phyloP scores from a whole-genome alignment of 345 rosid species.

The Excoecaria agallocha region DNA sequence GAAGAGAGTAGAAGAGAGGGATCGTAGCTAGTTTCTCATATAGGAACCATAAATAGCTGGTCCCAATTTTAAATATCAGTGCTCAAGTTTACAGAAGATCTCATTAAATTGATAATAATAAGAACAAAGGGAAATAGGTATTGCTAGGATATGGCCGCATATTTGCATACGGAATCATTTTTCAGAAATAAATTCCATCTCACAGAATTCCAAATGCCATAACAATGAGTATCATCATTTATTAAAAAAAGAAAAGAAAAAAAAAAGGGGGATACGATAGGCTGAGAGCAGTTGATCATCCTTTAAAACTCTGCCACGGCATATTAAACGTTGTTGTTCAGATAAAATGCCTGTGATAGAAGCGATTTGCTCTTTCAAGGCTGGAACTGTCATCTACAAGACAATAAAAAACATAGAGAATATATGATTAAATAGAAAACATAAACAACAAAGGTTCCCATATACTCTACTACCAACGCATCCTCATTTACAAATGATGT shows the following conservation, averaged over 20 bases:
- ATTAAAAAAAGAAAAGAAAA: too few species aligned
- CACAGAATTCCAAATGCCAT: background rate
- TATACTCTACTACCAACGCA: background rate
- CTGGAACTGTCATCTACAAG: constrained; percentile 70
- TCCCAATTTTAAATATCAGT: background rate
- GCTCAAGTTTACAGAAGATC: background rate
- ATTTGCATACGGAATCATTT: background rate
- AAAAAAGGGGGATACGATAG: constrained; percentile 62
- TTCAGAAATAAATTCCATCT: background rate
- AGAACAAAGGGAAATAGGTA: background rate
- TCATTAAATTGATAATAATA: background rate
- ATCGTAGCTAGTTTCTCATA: background rate
- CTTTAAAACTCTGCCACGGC: constrained; percentile 78
- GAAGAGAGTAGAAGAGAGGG: background rate
- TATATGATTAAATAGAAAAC: background rate
- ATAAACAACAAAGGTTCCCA: constrained; percentile 6
- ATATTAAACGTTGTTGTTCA: constrained; percentile 72
- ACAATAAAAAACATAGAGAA: constrained; percentile 12
- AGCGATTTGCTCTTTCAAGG: constrained; percentile 74
- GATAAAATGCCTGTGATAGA: constrained; percentile 67
- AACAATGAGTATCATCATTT: background rate
- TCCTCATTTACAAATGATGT: background rate
- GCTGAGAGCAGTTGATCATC: constrained; percentile 85
- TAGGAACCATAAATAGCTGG: background rate
- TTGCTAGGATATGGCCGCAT: background rate